Evolutionary conservation across 2,329 filamentous ascomycete genomes (phyloP).

Genomic region (Aspergillus fumigatus): DNA sequence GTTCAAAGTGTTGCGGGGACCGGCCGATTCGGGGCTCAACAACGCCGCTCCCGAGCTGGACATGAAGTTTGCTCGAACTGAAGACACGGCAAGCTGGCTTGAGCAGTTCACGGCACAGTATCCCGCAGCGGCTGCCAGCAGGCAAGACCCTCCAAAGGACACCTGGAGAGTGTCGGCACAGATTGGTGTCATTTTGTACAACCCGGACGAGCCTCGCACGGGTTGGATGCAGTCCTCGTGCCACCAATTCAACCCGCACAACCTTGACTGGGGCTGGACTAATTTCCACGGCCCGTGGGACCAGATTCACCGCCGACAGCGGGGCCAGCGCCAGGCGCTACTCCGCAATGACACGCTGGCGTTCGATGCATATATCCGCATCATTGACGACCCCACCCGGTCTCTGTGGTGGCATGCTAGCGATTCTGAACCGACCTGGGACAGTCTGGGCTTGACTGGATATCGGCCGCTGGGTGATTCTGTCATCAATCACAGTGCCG

Average conservation of each 20-base stretch:
- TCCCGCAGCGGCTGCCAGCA: constrained; percentile 11
- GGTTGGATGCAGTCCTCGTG: constrained; percentile 53
- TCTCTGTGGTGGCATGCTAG: constrained; percentile 59
- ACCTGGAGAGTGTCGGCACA: constrained; percentile 53
- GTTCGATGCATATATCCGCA: constrained; percentile 58
- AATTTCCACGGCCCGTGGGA: constrained; percentile 57
- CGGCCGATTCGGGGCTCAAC: constrained; percentile 32
- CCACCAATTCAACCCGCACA: constrained; percentile 56
- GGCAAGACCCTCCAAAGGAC: constrained; percentile 10
- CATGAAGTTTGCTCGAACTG: constrained; percentile 24
- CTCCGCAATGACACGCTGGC: constrained; percentile 58
- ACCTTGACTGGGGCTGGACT: constrained; percentile 61
- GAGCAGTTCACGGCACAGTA: constrained; percentile 28
- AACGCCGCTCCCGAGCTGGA: constrained; percentile 27
- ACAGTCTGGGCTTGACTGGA: constrained; percentile 54
- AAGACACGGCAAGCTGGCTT: constrained; percentile 26
- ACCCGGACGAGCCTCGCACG: constrained; percentile 58
- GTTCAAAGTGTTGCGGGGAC: constrained; percentile 38
- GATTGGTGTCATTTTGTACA: constrained; percentile 59
- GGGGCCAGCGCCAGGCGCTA: constrained; percentile 54
- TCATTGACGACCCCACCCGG: constrained; percentile 56
- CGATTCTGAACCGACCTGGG: constrained; percentile 51
- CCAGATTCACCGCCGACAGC: constrained; percentile 54
- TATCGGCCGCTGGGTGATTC: constrained; percentile 49
- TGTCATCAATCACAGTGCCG: constrained; percentile 42